phyloP scores from a whole-genome alignment of 2,329 filamentous ascomycete species.

The Neurospora sp. region DNA sequence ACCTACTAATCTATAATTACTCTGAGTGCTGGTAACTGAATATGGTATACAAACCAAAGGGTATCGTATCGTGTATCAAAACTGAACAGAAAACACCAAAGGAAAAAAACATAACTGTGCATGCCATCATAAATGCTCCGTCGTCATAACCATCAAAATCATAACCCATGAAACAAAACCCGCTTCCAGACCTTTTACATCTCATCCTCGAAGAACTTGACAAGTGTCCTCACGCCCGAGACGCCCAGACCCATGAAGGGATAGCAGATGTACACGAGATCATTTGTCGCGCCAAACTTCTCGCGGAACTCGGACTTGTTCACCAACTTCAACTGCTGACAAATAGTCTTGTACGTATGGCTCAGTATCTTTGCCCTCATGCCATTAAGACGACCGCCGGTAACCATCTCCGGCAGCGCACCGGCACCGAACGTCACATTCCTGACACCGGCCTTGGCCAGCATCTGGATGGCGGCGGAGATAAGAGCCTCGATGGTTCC shows the following conservation, averaged over 20 bases:
- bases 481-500: conserved; percentile 78
- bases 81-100: background rate
- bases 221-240: conserved; percentile 70
- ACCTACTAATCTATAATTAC: background rate
- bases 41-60: background rate
- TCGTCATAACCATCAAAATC: background rate
- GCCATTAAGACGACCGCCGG: conserved; percentile 73
- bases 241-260: conserved; percentile 77
- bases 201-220: conserved; percentile 76
- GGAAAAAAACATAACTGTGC: background rate
- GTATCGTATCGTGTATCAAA: background rate
- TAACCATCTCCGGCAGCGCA: conserved; percentile 61
- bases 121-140: background rate
- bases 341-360: conserved; percentile 72
- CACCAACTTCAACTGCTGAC: conserved; percentile 70
- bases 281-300: conserved; percentile 78
- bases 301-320: conserved; percentile 83
- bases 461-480: conserved; percentile 27
- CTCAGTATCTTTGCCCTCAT: conserved; percentile 71
- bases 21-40: background rate
- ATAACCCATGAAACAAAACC: background rate
- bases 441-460: conserved; percentile 38
- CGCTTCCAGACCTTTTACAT: conserved; percentile 8
- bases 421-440: conserved; percentile 82
- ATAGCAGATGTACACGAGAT: conserved; percentile 83